Conservation (phyloP, 2,329 filamentous ascomycete species). For the Thelonectria rubi region DNA sequence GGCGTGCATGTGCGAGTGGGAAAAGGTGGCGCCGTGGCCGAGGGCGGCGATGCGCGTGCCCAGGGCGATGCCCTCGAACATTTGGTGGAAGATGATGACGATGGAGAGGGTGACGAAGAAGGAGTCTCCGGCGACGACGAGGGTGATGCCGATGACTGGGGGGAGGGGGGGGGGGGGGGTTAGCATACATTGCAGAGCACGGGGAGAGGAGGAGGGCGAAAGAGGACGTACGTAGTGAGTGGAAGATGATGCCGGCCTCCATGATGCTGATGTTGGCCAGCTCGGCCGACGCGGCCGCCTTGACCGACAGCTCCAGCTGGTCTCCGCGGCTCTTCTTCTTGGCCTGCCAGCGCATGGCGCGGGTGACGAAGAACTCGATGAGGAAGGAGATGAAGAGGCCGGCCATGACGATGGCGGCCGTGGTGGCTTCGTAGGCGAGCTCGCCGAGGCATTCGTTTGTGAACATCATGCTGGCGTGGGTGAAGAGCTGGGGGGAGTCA, state of each 20-base stretch:
- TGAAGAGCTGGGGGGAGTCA: conserved; percentile 65
- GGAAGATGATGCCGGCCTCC: conserved; percentile 79
- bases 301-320: conserved; percentile 26
- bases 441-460: conserved; percentile 72
- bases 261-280: conserved; percentile 63
- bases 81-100: conserved; percentile 80
- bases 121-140: conserved; percentile 65
- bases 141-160: conserved; percentile 69
- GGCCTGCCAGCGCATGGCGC: conserved; percentile 56
- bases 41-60: conserved; percentile 74
- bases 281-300: conserved; percentile 40
- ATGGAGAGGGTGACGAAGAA: conserved; percentile 65
- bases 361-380: conserved; percentile 72
- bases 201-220: fast-evolving
- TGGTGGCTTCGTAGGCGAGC: conserved; percentile 72
- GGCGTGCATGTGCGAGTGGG: conserved; percentile 31
- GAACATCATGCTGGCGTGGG: conserved; percentile 78
- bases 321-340: conserved; percentile 40
- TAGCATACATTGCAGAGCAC: conserved; percentile 5
- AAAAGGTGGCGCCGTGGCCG: conserved; percentile 43
- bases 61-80: conserved; percentile 80
- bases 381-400: conserved; percentile 78
- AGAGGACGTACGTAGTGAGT: conserved; percentile 71
- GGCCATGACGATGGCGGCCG: conserved; percentile 76
- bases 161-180: fast-evolving